A percentile compares a stretch with the other conserved stretches of the same genome.
phyloP scores from a whole-genome alignment of 257 asterid species.

The Lycium ferocissimum region DNA sequence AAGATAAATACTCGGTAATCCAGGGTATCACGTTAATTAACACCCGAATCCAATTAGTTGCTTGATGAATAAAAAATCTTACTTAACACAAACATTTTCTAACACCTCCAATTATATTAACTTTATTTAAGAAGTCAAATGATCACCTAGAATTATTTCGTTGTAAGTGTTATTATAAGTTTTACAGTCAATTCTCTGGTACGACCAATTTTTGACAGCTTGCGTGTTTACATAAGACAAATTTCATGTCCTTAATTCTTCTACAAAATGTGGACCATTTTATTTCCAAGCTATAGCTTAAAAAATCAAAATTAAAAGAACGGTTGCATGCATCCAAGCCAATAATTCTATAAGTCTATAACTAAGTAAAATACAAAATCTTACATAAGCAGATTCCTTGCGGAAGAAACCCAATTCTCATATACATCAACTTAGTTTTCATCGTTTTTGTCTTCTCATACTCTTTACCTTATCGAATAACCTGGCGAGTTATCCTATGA shows the following conservation, averaged over 20 bases:
- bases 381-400: slow-evolving; percentile 6
- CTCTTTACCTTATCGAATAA: no score
- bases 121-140: neutral
- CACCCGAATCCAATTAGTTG: neutral
- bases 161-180: neutral
- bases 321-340: neutral
- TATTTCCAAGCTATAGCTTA: neutral
- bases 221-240: neutral
- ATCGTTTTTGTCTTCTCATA: neutral
- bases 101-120: neutral
- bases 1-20: no score
- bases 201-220: neutral
- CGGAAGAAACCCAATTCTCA: neutral
- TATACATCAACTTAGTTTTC: neutral
- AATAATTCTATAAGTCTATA: neutral
- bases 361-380: slow-evolving; percentile 5
- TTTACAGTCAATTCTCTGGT: neutral
- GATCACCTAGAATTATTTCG: slow-evolving; percentile 18
- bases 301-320: no score
- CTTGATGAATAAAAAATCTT: neutral
- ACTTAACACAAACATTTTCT: neutral
- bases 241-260: neutral
- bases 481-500: neutral
- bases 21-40: neutral
- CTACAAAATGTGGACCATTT: neutral